Conservation (phyloP, 345 rosid genomes). For the Lagerstroemia speciosa region DNA sequence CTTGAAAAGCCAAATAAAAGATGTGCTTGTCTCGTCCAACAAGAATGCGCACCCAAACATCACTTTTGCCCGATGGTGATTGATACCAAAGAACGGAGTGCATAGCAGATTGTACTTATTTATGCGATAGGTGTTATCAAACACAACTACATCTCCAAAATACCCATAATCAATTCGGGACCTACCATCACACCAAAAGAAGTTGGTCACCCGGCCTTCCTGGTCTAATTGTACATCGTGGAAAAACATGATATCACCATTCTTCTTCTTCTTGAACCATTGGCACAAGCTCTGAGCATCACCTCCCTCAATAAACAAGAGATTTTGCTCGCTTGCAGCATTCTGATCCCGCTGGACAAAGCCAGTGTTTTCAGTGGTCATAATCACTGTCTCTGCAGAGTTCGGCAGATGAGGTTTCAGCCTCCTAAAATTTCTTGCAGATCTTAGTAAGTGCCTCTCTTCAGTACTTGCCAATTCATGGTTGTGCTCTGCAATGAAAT, state of each 20-base stretch:
- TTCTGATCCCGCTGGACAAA: constrained; percentile 7
- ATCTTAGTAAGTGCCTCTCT: constrained; percentile 12
- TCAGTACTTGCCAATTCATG: constrained; percentile 11
- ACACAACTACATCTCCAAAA: constrained; percentile 8
- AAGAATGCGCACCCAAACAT: constrained; percentile 7
- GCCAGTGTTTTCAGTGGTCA: constrained; percentile 8
- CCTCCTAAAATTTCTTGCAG: constrained; percentile 7
- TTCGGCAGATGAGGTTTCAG: background rate
- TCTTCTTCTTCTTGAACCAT: constrained; percentile 2
- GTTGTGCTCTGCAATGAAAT: constrained; percentile 14
- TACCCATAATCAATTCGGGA: constrained; percentile 6
- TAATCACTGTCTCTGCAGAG: background rate
- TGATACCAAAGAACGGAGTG: constrained; percentile 8
- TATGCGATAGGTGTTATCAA: constrained; percentile 4
- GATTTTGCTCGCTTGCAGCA: constrained; percentile 2
- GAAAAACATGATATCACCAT: background rate
- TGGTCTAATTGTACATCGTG: constrained; percentile 1
- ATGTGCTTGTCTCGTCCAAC: constrained; percentile 1
- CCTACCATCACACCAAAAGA: constrained; percentile 5
- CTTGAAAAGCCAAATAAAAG: constrained; percentile 3
- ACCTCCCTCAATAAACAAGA: constrained; percentile 7
- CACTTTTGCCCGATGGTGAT: constrained; percentile 8
- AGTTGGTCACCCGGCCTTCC: constrained; percentile 10
- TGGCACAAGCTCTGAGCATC: constrained; percentile 6
- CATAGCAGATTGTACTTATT: constrained; percentile 8